Base-by-base conservation (phyloP, 2,329 filamentous ascomycete genomes). In the Paraphoma chrysanthemicola region DNA sequence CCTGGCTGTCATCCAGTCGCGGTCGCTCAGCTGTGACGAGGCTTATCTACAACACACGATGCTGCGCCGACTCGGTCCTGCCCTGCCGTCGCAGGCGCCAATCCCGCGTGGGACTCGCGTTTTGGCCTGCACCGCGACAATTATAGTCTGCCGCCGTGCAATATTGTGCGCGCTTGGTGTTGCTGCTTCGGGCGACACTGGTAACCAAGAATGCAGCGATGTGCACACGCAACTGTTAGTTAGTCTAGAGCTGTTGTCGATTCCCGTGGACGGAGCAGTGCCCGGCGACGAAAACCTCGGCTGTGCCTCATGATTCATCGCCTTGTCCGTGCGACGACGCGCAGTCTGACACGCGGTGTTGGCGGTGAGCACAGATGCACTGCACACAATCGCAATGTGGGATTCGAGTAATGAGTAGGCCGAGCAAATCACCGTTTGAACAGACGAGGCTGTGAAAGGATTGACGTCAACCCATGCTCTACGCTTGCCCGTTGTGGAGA, bases 1-100 rank as follows among this genome's bases (percentile, higher is more conserved):
- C 49, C 43, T 49, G 38, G 38, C 36, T 23, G 28, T 42, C 23
- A 31, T 28, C 47, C 36, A 41, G 23, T 39, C 12, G 30, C n/a
- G 36, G 47, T 16, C 47, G 47, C 38, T 45, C 42, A 51, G 49
- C 49, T 45, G 31, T 39, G 42, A 45, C 42, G 41, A 17, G 49
- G 49, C 49, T 51, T 51, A 51, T 45, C 49, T 46, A 16, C n/a
- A 30, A n/a, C 44, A 46, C 44, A 30, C 31, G 44, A 46, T 14
- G 44, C 44, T 31, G 28, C 23, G 23, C 23, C 44, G 14, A 46
- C 11, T n/a, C 28, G 14, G 29, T 39, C 31, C 23, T 23, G 23
- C 23, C 23, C 23, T 23, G 23, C 10, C 18, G 31, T 29, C 30
- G 33, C n/a, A 28, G 23, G 49, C 43, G 23, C 42, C 49, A 45